Evolutionary conservation across 2,329 filamentous ascomycete species (phyloP).

Genomic region (Myriangium duriaei): DNA sequence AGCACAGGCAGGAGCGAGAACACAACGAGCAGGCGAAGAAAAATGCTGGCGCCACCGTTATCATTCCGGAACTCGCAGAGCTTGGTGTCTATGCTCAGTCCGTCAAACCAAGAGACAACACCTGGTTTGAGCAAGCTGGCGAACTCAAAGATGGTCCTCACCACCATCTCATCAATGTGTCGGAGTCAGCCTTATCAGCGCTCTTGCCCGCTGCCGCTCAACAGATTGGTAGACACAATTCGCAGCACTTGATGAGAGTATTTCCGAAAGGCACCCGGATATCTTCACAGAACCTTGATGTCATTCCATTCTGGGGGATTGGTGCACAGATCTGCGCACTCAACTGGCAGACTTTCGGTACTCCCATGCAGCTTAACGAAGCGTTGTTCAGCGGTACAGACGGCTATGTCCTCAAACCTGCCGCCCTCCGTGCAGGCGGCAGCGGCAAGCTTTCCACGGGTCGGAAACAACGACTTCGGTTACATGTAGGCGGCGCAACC

Average conservation of each 20-base stretch:
- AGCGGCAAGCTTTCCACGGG: constrained; percentile 36
- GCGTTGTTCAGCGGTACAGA: constrained; percentile 53
- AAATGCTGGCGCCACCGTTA: constrained; percentile 33
- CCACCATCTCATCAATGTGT: constrained; percentile 57
- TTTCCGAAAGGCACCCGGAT: constrained; percentile 59
- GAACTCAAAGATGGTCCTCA: constrained; percentile 39
- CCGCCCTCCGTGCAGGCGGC: constrained; percentile 44
- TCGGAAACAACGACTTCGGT: constrained; percentile 37
- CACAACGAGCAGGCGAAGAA: constrained; percentile 45
- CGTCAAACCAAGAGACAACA: constrained; percentile 53
- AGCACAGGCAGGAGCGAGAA: constrained; percentile 35
- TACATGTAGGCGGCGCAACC: constrained; percentile 51
- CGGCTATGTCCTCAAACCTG: constrained; percentile 54
- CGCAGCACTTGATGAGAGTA: constrained; percentile 56
- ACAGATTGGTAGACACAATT: constrained; percentile 48
- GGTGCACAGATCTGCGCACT: constrained; percentile 58
- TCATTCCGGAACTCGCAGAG: constrained; percentile 52
- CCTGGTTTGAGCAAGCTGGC: constrained; percentile 45
- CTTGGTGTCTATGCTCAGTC: constrained; percentile 59
- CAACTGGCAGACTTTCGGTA: constrained; percentile 58
- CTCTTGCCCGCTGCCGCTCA: constrained; percentile 37
- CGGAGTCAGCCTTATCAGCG: constrained; percentile 45
- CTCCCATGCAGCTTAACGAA: constrained; percentile 55
- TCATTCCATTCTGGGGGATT: constrained; percentile 52
- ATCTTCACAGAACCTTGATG: constrained; percentile 51